Base-by-base conservation (phyloP, 75 land plant genomes). In the Cryptomeria japonica region DNA sequence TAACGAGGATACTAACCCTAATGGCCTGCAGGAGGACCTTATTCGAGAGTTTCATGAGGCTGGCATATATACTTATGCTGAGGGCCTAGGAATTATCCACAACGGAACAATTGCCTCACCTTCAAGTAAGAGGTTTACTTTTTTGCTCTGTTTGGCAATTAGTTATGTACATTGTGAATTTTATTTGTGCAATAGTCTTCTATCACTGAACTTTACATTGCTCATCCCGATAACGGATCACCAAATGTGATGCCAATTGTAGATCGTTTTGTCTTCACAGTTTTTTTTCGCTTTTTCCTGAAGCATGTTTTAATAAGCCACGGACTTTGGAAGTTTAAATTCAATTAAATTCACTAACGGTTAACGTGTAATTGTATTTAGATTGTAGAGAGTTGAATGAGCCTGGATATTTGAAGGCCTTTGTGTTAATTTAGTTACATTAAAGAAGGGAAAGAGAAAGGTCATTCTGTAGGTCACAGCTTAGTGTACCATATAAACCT, bases 11-110 rank as follows among this genome's bases (percentile, higher is more conserved):
- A 46, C 14, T n/a, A 82, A 82, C 53, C n/a, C 28, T 46, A 82
- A 82, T 28, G 84, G 84, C 25, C 32, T 82, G 84, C 84, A 82
- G 51, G 12, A 82, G 46, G 84, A 46, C 51, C 84, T 46, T 46
- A 28, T 82, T 82, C 84, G 47, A 10, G 84, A 82, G 47, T 28
- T 82, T 82, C 84, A 82, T 41, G 84, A 82, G 47, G 84, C 84
- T 11, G 84, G 84, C 46, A 82, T 46, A 22, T 46, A 82, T 41
- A 46, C 15, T 46, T 82, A 46, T 82, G 84, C 51, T 6, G 84
- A 82, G 84, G 84, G 49, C n/a, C 12, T 82, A 46, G 84, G 84
- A 28, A 82, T 82, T 44, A 46, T 82, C 10, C 84, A 82, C 32
- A 82, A 82, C 47, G 84, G 84, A 44, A 31, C 84, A 42, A 44